phyloP scores from a whole-genome alignment of 805 yeast genomes.

The Wickerhamomyces rabaulensis region DNA sequence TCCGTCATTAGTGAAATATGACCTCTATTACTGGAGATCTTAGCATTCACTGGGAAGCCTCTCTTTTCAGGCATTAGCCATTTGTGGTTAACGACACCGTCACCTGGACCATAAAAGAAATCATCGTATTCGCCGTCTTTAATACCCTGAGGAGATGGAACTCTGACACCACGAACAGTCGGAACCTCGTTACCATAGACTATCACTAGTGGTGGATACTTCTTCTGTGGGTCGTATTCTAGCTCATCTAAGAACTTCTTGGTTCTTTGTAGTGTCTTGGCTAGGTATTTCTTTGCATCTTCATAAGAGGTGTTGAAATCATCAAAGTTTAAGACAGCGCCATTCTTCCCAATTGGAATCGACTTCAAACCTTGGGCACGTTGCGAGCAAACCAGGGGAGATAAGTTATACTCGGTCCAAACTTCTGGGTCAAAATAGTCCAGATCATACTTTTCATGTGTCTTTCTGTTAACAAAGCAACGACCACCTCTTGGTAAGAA shows the following conservation, averaged over 20 bases:
- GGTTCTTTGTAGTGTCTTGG: constrained; percentile 55
- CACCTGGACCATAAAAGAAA: constrained; percentile 85
- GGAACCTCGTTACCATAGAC: constrained; percentile 82
- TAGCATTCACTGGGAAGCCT: constrained; percentile 71
- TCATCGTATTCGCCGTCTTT: constrained; percentile 67
- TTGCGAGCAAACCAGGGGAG: constrained; percentile 57
- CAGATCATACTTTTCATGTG: constrained; percentile 52
- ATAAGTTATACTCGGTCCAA: constrained; percentile 73
- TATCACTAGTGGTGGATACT: constrained; percentile 79
- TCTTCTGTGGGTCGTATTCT: constrained; percentile 42
- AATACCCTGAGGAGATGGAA: constrained; percentile 56
- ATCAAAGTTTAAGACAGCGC: not conserved
- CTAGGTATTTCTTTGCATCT: constrained; percentile 61
- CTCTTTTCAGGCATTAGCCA: constrained; percentile 75
- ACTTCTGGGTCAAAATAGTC: constrained; percentile 77
- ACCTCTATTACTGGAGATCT: constrained; percentile 58
- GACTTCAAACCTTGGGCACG: constrained; percentile 15
- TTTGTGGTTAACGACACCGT: constrained; percentile 83
- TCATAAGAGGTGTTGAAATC: constrained; percentile 31
- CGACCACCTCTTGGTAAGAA: constrained; percentile 75
- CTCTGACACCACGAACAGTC: constrained; percentile 76
- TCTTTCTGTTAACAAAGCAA: constrained; percentile 60
- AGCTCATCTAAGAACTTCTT: constrained; percentile 53
- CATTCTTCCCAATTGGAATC: not conserved
- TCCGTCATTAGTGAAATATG: constrained; percentile 82